phyloP scores from a whole-genome alignment of 129 eudicot species.

The Cynara cardunculus region DNA sequence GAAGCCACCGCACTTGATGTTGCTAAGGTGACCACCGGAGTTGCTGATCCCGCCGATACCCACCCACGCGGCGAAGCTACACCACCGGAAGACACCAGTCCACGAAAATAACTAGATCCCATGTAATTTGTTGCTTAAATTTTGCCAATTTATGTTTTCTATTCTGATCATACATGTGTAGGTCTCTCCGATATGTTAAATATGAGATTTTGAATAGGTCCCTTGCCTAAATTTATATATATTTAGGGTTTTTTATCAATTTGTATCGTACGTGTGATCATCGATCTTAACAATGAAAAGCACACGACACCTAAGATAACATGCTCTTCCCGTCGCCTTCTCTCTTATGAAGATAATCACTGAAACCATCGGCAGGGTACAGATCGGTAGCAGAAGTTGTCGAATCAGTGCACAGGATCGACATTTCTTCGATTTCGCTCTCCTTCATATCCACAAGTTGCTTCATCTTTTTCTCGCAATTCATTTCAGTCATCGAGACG shows the following conservation, averaged over 20 bases:
- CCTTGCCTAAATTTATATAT: too few species aligned
- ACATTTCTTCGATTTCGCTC: slow-evolving; percentile 25
- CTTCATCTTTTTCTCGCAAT: slow-evolving; percentile 18
- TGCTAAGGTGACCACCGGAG: slow-evolving; percentile 54
- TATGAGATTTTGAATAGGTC: too few species aligned
- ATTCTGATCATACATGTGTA: too few species aligned
- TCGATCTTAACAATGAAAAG: background rate
- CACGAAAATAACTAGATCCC: background rate
- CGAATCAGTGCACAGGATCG: slow-evolving; percentile 37
- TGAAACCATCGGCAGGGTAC: slow-evolving; percentile 21
- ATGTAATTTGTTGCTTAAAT: background rate
- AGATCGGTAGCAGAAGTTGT: slow-evolving; percentile 30
- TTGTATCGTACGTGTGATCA: background rate
- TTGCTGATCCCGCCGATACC: slow-evolving; percentile 37
- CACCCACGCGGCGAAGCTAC: slow-evolving; percentile 37
- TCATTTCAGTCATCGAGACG: background rate
- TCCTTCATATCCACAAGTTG: slow-evolving; percentile 2
- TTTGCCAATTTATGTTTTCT: background rate
- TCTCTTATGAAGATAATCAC: slow-evolving; percentile 34
- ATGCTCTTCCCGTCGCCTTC: background rate
- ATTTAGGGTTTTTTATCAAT: too few species aligned
- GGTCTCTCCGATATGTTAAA: too few species aligned
- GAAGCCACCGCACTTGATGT: slow-evolving; percentile 60
- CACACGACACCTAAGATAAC: background rate
- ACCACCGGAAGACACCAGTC: slow-evolving; percentile 24